Percentiles rank a stretch among this genome's conserved stretches.
Evolutionary conservation across 2,329 filamentous ascomycete genomes (phyloP).

Genomic region (Stagonosporopsis cucurbitacearum): DNA sequence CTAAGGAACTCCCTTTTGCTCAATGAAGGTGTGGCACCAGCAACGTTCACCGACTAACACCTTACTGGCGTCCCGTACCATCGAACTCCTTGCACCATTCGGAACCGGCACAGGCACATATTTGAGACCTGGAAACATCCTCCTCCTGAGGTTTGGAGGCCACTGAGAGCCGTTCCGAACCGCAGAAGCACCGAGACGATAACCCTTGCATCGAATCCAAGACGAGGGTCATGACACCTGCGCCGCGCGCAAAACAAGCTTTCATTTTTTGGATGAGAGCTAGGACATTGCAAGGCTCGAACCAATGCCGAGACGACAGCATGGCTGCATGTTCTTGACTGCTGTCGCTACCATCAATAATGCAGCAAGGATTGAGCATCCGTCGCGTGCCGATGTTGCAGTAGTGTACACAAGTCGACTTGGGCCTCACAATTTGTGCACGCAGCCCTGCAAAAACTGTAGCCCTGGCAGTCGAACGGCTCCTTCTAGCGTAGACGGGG

Average conservation of each 20-base stretch:
- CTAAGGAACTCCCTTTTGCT: slow-evolving; percentile 4
- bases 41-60: not conserved
- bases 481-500: slow-evolving; percentile 7
- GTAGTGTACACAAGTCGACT: not conserved
- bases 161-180: not conserved
- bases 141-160: not conserved
- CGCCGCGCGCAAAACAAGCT: slow-evolving; percentile 7
- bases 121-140: slow-evolving; percentile 3
- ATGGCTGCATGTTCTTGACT: slow-evolving; percentile 3
- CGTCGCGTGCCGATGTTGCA: slow-evolving; percentile 9
- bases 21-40: slow-evolving; percentile 6
- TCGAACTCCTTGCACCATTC: slow-evolving; percentile 5
- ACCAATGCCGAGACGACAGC: slow-evolving; percentile 4
- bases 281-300: slow-evolving; percentile 17
- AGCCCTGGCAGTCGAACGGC: slow-evolving; percentile 8
- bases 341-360: not conserved
- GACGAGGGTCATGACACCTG: not conserved
- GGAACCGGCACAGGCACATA: slow-evolving; percentile 10
- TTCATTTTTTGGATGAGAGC: slow-evolving; percentile 9
- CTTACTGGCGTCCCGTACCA: slow-evolving; percentile 8
- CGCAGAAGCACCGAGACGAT: not conserved
- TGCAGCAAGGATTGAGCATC: slow-evolving; percentile 12
- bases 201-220: slow-evolving; percentile 1
- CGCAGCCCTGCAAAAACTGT: slow-evolving; percentile 1
- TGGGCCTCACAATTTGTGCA: slow-evolving; percentile 8